Base-by-base conservation (phyloP, 345 rosid genomes). In the Acer negundo region DNA sequence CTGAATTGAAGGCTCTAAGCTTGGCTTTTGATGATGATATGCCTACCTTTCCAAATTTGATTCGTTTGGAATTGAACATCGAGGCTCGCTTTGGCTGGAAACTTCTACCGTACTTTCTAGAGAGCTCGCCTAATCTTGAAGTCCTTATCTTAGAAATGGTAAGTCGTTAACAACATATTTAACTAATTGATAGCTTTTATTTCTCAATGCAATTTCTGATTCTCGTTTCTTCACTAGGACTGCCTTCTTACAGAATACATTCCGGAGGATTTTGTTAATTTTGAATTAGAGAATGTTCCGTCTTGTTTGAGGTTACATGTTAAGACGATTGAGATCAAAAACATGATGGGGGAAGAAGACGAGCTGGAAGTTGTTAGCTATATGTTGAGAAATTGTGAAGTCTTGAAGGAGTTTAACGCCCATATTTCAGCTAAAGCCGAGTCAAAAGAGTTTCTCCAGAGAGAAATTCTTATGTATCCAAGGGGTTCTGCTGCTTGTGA, bases 21-120 rank as follows among this genome's bases (percentile, higher is more conserved):
- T 6, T 4, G 15, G n/a, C 51, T 20, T 17, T 13, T 47, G 47
- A 46, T 10, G 46, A 44, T 64, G 35, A 19, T 55, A 7, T 74
- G 35, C 77, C 62, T 7, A 74, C 40, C 13, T 74, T 74, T 20
- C 70, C 58, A 62, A 28, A 74, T 47, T 28, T 74, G 44, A 64
- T 46, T 58, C 7, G 35, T 28, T 19, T 63, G 55, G 24, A 64
- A n/a, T 16, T 49, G 58, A 13, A 7, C 4, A 47, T 40, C 6
- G 73, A 13, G 12, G n/a, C 17, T 23, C 59, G 38, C 17, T 13
- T 0, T 1, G 72, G n/a, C 2, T 68, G 19, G 38, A 9, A 10
- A 47, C 4, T 69, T 49, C 58, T 69, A 20, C n/a, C 72, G 4
- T 11, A 6, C 10, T 12, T 69, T 31, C 72, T 47, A 19, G 0